phyloP scores from a whole-genome alignment of 805 yeast species.

The Zygoascus tannicola region DNA sequence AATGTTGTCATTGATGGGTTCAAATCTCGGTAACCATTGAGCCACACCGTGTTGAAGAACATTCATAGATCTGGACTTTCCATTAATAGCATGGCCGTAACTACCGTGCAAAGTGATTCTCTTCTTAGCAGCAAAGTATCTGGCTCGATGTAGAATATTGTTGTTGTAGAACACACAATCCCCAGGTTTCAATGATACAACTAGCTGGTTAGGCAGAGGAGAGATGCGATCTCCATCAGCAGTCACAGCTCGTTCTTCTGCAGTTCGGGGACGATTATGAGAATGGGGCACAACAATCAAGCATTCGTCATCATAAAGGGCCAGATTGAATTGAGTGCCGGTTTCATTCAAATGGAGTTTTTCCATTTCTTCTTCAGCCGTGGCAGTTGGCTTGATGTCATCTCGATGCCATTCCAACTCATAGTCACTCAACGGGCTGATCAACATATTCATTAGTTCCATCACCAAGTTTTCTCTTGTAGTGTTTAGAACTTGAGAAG shows the following conservation, averaged over 20 bases:
- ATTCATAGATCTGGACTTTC: constrained; percentile 39
- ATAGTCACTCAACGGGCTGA: constrained; percentile 44
- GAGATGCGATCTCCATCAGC: constrained; percentile 31
- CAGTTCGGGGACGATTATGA: constrained; percentile 38
- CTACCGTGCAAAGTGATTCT: constrained; percentile 44
- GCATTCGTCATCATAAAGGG: constrained; percentile 39
- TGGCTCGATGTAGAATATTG: constrained; percentile 42
- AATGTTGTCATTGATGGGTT: constrained; percentile 12
- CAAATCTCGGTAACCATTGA: constrained; percentile 29
- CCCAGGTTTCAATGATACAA: constrained; percentile 41
- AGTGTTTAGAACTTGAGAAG: constrained; percentile 37
- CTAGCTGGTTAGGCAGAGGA: constrained; percentile 15
- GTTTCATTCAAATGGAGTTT: constrained; percentile 35
- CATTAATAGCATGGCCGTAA: constrained; percentile 36
- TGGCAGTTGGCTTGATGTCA: constrained; percentile 39
- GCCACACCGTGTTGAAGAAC: constrained; percentile 46
- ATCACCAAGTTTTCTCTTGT: constrained; percentile 30
- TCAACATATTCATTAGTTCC: constrained; percentile 45
- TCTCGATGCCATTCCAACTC: constrained; percentile 49
- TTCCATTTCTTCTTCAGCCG: constrained; percentile 36
- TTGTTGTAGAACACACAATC: constrained; percentile 43
- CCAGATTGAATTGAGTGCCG: constrained; percentile 44
- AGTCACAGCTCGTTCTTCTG: constrained; percentile 30
- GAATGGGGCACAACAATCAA: constrained; percentile 42
- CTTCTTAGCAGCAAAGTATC: constrained; percentile 31